Evolutionary conservation across 2,329 filamentous ascomycete genomes (phyloP).

Genomic region (Neodidymelliopsis sp.): DNA sequence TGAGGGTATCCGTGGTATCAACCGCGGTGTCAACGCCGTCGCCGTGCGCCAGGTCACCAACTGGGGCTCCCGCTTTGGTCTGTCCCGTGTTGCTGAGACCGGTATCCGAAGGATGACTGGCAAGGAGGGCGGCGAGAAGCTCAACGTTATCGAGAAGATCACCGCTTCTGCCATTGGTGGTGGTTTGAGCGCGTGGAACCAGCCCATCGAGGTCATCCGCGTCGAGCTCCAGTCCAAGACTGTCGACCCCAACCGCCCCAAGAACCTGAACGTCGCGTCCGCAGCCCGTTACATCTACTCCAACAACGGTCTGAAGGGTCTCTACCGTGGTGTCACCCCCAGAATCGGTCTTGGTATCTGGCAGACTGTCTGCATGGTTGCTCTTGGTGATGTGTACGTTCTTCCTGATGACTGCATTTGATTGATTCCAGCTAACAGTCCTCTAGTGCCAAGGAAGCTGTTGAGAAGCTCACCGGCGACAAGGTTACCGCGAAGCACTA

Average conservation of each 20-base stretch:
- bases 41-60: conserved; percentile 99
- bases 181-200: conserved; percentile 97
- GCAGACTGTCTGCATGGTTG: conserved; percentile 99
- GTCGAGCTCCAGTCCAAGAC: conserved; percentile 99
- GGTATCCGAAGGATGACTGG: conserved; percentile 80
- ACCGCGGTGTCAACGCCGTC: conserved; percentile 98
- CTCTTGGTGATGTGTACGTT: conserved; percentile 93
- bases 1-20: conserved; percentile 95
- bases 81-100: conserved; percentile 88
- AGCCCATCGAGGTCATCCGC: conserved; percentile 99
- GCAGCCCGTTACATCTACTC: conserved; percentile 84
- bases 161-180: conserved; percentile 85
- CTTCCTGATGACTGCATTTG: background rate
- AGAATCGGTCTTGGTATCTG: conserved; percentile 95
- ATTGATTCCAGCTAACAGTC: conserved; percentile 30
- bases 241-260: conserved; percentile 94
- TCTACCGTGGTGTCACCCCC: conserved; percentile 95
- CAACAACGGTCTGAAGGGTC: conserved; percentile 85
- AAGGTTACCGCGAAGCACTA: conserved; percentile 71
- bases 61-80: conserved; percentile 96
- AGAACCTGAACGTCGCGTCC: conserved; percentile 97
- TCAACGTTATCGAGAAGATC: conserved; percentile 85
- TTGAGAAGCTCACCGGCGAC: conserved; percentile 71
- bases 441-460: conserved; percentile 68
- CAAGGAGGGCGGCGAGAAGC: conserved; percentile 82